Evolutionary conservation across 1,284 basidiomycete species (phyloP).

Genomic region (Neotropicomus parvogracilis): DNA sequence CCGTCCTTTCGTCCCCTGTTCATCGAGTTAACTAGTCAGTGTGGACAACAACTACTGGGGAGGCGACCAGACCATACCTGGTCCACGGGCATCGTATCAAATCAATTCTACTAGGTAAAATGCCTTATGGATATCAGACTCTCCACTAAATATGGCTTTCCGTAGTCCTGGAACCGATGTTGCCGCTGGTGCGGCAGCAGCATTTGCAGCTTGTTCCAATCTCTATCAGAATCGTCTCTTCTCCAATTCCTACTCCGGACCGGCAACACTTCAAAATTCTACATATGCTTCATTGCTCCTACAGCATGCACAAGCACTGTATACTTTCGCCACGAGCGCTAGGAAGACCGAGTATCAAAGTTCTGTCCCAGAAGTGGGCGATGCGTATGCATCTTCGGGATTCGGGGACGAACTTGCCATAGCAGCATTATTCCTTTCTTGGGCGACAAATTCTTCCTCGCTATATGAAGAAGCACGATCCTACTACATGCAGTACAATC

Average conservation of each 20-base stretch:
- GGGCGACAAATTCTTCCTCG: constrained; percentile 60
- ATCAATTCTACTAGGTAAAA: constrained; percentile 60
- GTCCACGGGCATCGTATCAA: constrained; percentile 69
- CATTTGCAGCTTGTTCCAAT: constrained; percentile 81
- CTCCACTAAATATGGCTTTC: constrained; percentile 12
- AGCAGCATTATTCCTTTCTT: constrained; percentile 73
- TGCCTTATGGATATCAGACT: not conserved
- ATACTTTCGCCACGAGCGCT: constrained; percentile 66
- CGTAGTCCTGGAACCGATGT: constrained; percentile 81
- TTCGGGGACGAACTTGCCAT: constrained; percentile 70
- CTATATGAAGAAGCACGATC: constrained; percentile 64
- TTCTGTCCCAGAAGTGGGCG: constrained; percentile 59
- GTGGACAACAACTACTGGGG: constrained; percentile 85
- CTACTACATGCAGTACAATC: constrained; percentile 57
- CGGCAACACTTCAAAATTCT: constrained; percentile 68
- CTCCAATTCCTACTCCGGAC: constrained; percentile 48
- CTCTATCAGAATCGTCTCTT: constrained; percentile 66
- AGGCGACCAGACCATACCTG: constrained; percentile 77
- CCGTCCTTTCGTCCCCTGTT: constrained; percentile 2
- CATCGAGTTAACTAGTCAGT: constrained; percentile 36
- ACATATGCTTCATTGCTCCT: constrained; percentile 71
- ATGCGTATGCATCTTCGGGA: constrained; percentile 71
- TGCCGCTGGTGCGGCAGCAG: constrained; percentile 77
- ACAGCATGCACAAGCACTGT: constrained; percentile 71
- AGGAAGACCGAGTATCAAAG: constrained; percentile 58